These are phyloP conservation scores for Blepharisma undulans DNA, from an alignment of 169 alveolate genomes.

Conservation along the genomic window DNA sequence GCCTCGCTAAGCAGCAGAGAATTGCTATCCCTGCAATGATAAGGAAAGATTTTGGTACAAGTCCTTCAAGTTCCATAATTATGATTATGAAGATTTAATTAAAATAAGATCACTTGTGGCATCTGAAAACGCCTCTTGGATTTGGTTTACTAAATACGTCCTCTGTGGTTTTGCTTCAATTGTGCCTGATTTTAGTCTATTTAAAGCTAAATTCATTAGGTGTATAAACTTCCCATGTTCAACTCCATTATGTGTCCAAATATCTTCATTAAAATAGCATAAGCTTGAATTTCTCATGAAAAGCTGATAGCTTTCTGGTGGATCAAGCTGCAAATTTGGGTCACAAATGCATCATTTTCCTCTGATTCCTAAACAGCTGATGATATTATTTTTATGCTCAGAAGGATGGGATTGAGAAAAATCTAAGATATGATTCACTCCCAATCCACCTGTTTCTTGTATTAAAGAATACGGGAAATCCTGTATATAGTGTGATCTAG, in stretches of 20 bases:
- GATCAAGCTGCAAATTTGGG: slow-evolving; percentile 25
- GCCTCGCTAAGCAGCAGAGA: slow-evolving; percentile 33
- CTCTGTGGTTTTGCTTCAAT: neutral
- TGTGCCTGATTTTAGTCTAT: neutral
- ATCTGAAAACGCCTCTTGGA: neutral
- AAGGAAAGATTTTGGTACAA: slow-evolving; percentile 28
- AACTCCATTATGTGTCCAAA: neutral
- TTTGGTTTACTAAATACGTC: neutral
- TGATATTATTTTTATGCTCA: neutral
- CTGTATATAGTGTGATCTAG: neutral
- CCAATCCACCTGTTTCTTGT: slow-evolving; percentile 31
- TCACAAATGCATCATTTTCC: neutral
- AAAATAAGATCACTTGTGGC: neutral
- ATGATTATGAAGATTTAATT: neutral
- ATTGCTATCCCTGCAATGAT: slow-evolving; percentile 40
- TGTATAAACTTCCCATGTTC: slow-evolving; percentile 10
- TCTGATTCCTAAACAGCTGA: neutral
- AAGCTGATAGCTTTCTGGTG: neutral
- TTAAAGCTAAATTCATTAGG: neutral
- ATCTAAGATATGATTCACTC: neutral
- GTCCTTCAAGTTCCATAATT: slow-evolving; percentile 38
- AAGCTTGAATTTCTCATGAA: neutral
- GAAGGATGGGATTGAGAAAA: neutral
- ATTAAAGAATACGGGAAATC: neutral
- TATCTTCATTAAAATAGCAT: neutral